A percentile compares a stretch with the other conserved stretches of the same genome.
phyloP scores from a whole-genome alignment of 352 stramenopile species.

The Pythium aristosporum region DNA sequence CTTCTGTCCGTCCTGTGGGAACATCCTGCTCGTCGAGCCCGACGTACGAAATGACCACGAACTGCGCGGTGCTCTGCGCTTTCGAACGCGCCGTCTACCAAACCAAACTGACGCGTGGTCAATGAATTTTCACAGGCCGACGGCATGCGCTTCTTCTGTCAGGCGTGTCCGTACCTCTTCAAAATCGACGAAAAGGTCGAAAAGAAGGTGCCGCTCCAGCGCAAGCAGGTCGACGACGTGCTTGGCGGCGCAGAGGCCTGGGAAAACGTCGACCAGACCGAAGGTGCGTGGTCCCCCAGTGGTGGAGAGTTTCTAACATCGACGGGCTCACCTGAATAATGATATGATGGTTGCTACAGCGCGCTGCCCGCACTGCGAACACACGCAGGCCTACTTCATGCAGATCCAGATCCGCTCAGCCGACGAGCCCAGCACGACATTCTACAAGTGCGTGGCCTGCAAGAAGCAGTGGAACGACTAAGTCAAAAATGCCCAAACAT shows the following conservation, averaged over 20 bases:
- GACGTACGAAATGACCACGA: slow-evolving; percentile 41
- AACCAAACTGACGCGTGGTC: slow-evolving; percentile 7
- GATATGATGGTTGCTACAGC: slow-evolving; percentile 32
- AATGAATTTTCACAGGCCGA: slow-evolving; percentile 53
- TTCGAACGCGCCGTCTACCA: slow-evolving; percentile 3
- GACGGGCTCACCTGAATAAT: neutral
- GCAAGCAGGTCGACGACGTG: slow-evolving; percentile 99
- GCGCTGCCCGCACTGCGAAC: slow-evolving; percentile 94
- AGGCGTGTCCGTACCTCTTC: slow-evolving; percentile 88
- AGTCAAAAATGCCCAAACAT: neutral
- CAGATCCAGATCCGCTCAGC: slow-evolving; percentile 99
- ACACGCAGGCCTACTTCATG: slow-evolving; percentile 99
- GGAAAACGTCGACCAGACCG: slow-evolving; percentile 98
- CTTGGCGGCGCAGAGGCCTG: slow-evolving; percentile 96
- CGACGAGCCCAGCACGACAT: slow-evolving; percentile 98
- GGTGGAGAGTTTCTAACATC: neutral
- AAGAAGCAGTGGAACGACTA: slow-evolving; percentile 97
- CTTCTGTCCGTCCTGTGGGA: slow-evolving; percentile 90
- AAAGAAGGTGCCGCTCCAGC: slow-evolving; percentile 90
- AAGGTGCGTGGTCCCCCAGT: slow-evolving; percentile 45
- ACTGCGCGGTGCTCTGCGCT: neutral
- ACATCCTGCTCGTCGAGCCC: slow-evolving; percentile 89
- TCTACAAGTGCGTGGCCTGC: slow-evolving; percentile 99
- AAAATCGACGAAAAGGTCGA: slow-evolving; percentile 87
- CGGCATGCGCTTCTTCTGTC: slow-evolving; percentile 90